These are phyloP conservation scores for Entonaema liquescens DNA, from an alignment of 495 filamentous ascomycete species.

Conservation along the genomic window DNA sequence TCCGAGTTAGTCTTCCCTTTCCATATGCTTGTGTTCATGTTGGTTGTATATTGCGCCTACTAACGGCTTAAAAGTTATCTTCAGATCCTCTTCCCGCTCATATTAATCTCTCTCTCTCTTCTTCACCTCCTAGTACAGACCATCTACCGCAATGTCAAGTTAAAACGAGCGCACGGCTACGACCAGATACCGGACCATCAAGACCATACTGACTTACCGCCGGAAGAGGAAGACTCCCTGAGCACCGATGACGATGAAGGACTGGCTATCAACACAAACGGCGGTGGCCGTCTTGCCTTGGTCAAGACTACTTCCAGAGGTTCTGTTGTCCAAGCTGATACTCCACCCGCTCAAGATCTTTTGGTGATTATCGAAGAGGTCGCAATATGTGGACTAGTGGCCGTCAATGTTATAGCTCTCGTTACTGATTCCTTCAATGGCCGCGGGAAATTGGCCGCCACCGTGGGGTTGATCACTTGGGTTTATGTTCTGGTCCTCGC, in stretches of 20 bases:
- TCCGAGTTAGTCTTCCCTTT: slow-evolving; percentile 71
- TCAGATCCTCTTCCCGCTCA: slow-evolving; percentile 81
- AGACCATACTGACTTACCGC: slow-evolving; percentile 58
- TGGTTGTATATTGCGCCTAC: slow-evolving; percentile 10
- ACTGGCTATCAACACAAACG: slow-evolving; percentile 52
- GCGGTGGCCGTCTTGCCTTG: slow-evolving; percentile 62
- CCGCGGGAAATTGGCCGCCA: slow-evolving; percentile 61
- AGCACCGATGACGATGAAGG: slow-evolving; percentile 72
- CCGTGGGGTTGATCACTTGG: slow-evolving; percentile 76
- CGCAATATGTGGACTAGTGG: slow-evolving; percentile 75
- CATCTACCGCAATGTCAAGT: slow-evolving; percentile 56
- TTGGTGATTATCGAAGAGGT: slow-evolving; percentile 77
- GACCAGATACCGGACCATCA: slow-evolving; percentile 54
- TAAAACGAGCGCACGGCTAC: slow-evolving; percentile 60
- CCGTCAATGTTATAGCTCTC: slow-evolving; percentile 69
- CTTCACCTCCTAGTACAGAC: slow-evolving; percentile 67
- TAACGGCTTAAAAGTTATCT: slow-evolving; percentile 71
- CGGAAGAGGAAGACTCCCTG: slow-evolving; percentile 54
- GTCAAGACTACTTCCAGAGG: slow-evolving; percentile 69
- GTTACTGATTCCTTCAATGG: slow-evolving; percentile 49
- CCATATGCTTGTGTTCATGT: slow-evolving; percentile 9
- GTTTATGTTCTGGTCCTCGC: slow-evolving; percentile 81
- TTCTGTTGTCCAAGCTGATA: slow-evolving; percentile 77
- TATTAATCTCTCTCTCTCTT: slow-evolving; percentile 73
- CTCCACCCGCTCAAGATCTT: slow-evolving; percentile 74